A percentile compares a stretch with the other conserved stretches of the same genome.
These are phyloP conservation scores for Suhomyces sp. DNA, from an alignment of 805 yeast species.

Conservation along the genomic window DNA sequence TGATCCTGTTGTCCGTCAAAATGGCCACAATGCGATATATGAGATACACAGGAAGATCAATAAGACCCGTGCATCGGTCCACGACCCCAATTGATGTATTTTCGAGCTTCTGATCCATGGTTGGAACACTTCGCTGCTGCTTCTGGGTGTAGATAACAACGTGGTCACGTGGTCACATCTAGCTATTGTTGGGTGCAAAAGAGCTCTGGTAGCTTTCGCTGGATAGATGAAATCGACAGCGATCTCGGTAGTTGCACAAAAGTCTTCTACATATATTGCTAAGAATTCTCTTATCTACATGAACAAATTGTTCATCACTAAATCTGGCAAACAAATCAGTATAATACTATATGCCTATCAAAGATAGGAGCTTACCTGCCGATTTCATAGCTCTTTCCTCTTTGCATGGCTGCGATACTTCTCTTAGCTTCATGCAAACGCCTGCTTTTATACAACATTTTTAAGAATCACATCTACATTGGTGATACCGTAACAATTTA, in stretches of 20 bases:
- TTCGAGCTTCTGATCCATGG: background rate
- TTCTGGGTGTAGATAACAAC: background rate
- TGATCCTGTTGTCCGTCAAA: background rate
- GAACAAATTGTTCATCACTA: no score
- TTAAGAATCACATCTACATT: background rate
- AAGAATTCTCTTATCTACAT: no score
- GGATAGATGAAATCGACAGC: background rate
- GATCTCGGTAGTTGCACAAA: background rate
- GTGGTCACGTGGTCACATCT: background rate
- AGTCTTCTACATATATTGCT: no score
- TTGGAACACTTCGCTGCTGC: background rate
- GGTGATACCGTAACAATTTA: conserved; percentile 4
- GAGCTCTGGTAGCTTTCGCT: background rate
- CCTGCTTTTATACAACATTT: background rate
- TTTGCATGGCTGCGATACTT: background rate
- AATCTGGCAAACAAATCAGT: no score
- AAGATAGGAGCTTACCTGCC: background rate
- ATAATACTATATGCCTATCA: background rate
- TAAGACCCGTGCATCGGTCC: background rate
- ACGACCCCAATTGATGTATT: background rate
- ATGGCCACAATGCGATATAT: background rate
- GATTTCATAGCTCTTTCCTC: background rate
- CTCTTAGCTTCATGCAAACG: background rate
- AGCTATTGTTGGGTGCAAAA: background rate
- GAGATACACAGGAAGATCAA: background rate